These are phyloP conservation scores for Penicillium sp. DNA, from an alignment of 2,329 filamentous ascomycete species.

Conservation along the genomic window DNA sequence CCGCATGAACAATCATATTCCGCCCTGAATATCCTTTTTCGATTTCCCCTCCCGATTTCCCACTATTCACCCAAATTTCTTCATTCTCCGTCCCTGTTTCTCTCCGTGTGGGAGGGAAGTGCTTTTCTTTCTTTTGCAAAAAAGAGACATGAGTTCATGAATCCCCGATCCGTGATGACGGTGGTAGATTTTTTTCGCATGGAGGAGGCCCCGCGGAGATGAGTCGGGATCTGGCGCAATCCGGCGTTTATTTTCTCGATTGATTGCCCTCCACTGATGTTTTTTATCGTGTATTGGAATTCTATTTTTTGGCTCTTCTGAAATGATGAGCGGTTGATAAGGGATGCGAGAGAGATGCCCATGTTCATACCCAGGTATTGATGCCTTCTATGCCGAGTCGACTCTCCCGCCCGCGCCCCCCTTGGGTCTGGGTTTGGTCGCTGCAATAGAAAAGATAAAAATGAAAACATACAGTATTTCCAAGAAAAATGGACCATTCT, in stretches of 20 bases:
- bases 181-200: slow-evolving; percentile 33
- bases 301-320: slow-evolving; percentile 20
- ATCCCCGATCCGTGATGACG: slow-evolving; percentile 31
- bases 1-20: slow-evolving; percentile 53
- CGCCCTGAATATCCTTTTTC: slow-evolving; percentile 21
- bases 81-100: slow-evolving; percentile 23
- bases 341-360: slow-evolving; percentile 19
- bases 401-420: not conserved
- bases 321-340: slow-evolving; percentile 24
- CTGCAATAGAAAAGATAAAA: slow-evolving; percentile 9
- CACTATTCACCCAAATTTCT: slow-evolving; percentile 11
- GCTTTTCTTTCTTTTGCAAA: slow-evolving; percentile 10
- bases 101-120: slow-evolving; percentile 14
- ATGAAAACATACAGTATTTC: slow-evolving; percentile 8
- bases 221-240: slow-evolving; percentile 35
- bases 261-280: slow-evolving; percentile 23
- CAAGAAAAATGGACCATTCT: not conserved
- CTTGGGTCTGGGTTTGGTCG: not conserved
- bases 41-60: slow-evolving; percentile 11
- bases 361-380: slow-evolving; percentile 22
- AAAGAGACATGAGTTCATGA: slow-evolving; percentile 35
- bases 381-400: slow-evolving; percentile 13
- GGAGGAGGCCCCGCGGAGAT: slow-evolving; percentile 31
- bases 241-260: slow-evolving; percentile 28
- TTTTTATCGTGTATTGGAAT: slow-evolving; percentile 29